Evolutionary conservation across 23 red algal genomes (phyloP).

Genomic region (Agarophyton chilense): DNA sequence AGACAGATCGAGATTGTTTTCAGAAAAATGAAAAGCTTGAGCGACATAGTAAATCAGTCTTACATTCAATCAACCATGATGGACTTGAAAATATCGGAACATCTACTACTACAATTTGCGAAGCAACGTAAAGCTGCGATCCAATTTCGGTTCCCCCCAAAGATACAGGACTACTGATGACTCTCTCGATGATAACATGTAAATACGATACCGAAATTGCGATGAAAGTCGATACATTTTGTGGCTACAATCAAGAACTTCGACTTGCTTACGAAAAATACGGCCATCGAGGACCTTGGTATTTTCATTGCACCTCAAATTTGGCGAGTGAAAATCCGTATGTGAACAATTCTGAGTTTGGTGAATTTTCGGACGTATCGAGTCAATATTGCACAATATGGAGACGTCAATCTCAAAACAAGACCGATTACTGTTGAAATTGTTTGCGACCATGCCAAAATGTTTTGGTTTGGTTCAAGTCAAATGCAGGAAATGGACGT

Average conservation of each 20-base stretch:
- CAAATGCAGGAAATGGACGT: background rate
- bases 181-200: background rate
- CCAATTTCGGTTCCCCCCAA: background rate
- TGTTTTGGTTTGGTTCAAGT: background rate
- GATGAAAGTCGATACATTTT: background rate
- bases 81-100: background rate
- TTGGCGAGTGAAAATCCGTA: slow-evolving; percentile 4
- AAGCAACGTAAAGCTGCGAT: background rate
- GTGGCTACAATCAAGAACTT: background rate
- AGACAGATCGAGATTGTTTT: no score
- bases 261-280: background rate
- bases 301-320: background rate
- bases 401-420: background rate
- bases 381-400: background rate
- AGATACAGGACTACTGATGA: background rate
- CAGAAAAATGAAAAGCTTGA: no score
- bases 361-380: background rate
- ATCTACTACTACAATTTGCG: background rate
- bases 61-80: background rate
- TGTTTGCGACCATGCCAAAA: slow-evolving; percentile 14
- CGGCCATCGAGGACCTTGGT: background rate
- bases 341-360: background rate
- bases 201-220: background rate
- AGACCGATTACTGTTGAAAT: background rate
- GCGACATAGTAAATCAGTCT: background rate